Percentiles rank a stretch among this genome's conserved stretches.
These are phyloP conservation scores for Colletotrichum gloeosporioides DNA, from an alignment of 2,329 filamentous ascomycete species.

Conservation along the genomic window DNA sequence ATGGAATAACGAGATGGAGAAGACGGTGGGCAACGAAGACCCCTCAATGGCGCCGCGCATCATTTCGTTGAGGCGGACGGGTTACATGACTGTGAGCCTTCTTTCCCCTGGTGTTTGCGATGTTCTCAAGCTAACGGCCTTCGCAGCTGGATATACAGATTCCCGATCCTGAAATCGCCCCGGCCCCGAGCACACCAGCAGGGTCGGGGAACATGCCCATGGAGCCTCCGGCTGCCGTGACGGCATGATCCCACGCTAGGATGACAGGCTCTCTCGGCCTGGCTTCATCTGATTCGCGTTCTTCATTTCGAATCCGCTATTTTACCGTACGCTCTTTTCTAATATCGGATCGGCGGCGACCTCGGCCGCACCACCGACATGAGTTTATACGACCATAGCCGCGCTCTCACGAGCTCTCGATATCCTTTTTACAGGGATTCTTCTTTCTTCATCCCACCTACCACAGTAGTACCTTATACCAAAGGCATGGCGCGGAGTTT, in stretches of 20 bases:
- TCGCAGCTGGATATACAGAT: conserved; percentile 79
- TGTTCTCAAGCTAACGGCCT: conserved; percentile 26
- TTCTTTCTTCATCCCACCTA: neutral
- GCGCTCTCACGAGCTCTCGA: conserved; percentile 11
- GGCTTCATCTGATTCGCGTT: neutral
- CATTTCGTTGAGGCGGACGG: conserved; percentile 79
- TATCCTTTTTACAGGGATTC: conserved; percentile 16
- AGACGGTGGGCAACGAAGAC: conserved; percentile 56
- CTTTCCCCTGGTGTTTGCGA: neutral
- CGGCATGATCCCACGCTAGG: neutral
- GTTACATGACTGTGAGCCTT: conserved; percentile 78
- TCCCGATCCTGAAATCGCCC: conserved; percentile 75
- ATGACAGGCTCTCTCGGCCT: neutral
- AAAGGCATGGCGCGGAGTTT: conserved; percentile 25
- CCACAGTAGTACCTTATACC: conserved; percentile 19
- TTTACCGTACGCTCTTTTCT: conserved; percentile 18
- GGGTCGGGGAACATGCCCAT: conserved; percentile 12
- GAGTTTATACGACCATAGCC: conserved; percentile 16
- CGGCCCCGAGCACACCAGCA: conserved; percentile 48
- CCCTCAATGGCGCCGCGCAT: conserved; percentile 68
- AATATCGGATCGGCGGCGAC: conserved; percentile 5
- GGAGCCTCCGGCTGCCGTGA: conserved; percentile 11
- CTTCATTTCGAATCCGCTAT: conserved; percentile 7
- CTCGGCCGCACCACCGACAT: conserved; percentile 2
- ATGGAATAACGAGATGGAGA: conserved; percentile 81